Percentiles rank a stretch among this genome's conserved stretches.
Conservation (phyloP, 192 early-diverging fungal genomes). For the Gaertneriomyces sp. region DNA sequence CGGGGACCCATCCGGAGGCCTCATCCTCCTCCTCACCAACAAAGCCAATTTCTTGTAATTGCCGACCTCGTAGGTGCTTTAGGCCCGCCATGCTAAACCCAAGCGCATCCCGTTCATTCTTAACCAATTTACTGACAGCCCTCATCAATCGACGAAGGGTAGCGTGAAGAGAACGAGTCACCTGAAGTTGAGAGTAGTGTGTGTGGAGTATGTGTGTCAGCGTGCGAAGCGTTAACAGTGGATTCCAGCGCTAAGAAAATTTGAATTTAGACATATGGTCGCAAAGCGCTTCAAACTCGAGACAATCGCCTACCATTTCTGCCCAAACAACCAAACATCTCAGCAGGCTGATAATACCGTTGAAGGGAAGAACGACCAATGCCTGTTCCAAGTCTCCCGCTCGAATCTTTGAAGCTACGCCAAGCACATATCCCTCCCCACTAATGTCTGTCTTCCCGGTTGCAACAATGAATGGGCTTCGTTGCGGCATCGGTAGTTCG, state of each 20-base stretch:
- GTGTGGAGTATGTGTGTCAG: slow-evolving; percentile 79
- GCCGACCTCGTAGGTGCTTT: slow-evolving; percentile 23
- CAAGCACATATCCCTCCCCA: slow-evolving; percentile 78
- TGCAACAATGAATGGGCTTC: slow-evolving; percentile 62
- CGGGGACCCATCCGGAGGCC: no score
- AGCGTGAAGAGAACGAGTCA: slow-evolving; percentile 73
- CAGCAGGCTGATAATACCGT: slow-evolving; percentile 73
- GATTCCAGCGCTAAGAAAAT: slow-evolving; percentile 63
- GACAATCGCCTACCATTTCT: slow-evolving; percentile 53
- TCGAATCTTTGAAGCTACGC: slow-evolving; percentile 71
- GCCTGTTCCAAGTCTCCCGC: slow-evolving; percentile 86
- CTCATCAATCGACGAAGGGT: slow-evolving; percentile 69
- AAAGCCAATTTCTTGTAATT: background rate
- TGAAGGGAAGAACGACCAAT: slow-evolving; percentile 82
- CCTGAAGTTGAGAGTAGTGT: slow-evolving; percentile 86
- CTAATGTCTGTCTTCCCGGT: slow-evolving; percentile 58
- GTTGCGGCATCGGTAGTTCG: slow-evolving; percentile 25
- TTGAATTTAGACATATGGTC: background rate
- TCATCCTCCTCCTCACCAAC: slow-evolving; percentile 9
- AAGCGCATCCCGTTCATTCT: slow-evolving; percentile 73
- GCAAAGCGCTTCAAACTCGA: background rate
- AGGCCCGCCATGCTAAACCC: slow-evolving; percentile 90
- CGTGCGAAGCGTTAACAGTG: slow-evolving; percentile 73
- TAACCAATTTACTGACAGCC: slow-evolving; percentile 60
- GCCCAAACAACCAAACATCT: slow-evolving; percentile 78